Percentiles rank a stretch among this genome's conserved stretches.
phyloP scores from a whole-genome alignment of 2,329 filamentous ascomycete genomes.

The Pestalotiopsis fici region DNA sequence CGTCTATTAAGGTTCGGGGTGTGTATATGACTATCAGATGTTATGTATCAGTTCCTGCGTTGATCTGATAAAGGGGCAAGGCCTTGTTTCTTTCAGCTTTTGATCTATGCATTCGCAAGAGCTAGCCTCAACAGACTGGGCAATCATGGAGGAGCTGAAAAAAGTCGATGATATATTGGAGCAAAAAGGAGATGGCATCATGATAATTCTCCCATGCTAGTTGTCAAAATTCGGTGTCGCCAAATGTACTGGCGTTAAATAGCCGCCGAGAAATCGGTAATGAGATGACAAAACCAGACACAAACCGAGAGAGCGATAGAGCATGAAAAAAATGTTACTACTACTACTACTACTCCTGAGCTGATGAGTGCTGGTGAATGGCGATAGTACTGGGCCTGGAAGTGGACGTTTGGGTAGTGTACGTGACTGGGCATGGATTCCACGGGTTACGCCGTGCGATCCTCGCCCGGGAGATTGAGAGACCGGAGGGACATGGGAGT shows the following conservation, averaged over 20 bases:
- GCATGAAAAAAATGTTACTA: background rate
- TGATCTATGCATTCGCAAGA: background rate
- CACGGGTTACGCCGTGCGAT: conserved; percentile 4
- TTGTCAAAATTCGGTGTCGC: background rate
- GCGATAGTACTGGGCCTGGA: background rate
- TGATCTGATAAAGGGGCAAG: background rate
- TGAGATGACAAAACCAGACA: background rate
- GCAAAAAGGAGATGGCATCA: background rate
- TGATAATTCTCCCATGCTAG: background rate
- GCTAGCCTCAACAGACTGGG: background rate
- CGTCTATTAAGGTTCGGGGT: background rate
- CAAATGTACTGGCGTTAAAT: background rate
- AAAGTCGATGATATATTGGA: background rate
- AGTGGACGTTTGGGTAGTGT: background rate
- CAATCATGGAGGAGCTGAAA: too few species aligned
- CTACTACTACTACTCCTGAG: background rate
- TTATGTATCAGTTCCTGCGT: background rate
- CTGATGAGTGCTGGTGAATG: background rate
- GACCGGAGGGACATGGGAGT: background rate
- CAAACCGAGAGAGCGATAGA: background rate
- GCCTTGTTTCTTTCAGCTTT: background rate
- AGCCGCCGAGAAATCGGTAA: background rate
- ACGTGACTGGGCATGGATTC: background rate
- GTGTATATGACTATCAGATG: background rate
- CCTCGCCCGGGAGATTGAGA: conserved; percentile 2